phyloP scores from a whole-genome alignment of 148 eudicot species.

The Euryodendron excelsum region DNA sequence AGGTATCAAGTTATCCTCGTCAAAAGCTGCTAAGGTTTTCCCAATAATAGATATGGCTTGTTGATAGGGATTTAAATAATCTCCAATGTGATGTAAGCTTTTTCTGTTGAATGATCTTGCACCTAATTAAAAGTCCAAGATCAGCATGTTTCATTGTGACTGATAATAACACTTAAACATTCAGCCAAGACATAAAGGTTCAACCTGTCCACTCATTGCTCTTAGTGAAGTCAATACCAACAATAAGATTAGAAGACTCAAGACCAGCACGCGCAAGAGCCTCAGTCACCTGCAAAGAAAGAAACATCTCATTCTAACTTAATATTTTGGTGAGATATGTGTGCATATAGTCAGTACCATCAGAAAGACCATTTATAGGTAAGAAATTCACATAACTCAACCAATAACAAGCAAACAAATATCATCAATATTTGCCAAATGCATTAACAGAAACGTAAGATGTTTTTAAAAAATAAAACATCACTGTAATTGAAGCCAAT shows the following conservation, averaged over 20 bases:
- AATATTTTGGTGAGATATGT: no score
- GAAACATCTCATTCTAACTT: no score
- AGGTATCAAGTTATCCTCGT: slow-evolving; percentile 94
- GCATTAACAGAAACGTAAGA: no score
- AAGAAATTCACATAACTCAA: no score
- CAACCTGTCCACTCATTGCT: slow-evolving; percentile 99
- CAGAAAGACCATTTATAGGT: no score
- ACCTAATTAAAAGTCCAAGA: slow-evolving; percentile 46
- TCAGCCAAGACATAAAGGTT: not conserved
- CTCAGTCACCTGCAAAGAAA: slow-evolving; percentile 69
- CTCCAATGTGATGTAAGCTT: slow-evolving; percentile 86
- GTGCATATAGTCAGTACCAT: no score
- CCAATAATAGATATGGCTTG: slow-evolving; percentile 93
- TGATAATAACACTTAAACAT: not conserved
- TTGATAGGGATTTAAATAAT: slow-evolving; percentile 70
- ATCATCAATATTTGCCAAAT: no score
- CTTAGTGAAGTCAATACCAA: slow-evolving; percentile 94
- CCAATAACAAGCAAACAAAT: no score
- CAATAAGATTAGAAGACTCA: slow-evolving; percentile 93
- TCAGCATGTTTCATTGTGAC: slow-evolving; percentile 14
- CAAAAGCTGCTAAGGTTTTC: slow-evolving; percentile 81
- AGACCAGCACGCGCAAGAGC: slow-evolving; percentile 90
- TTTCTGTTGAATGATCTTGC: slow-evolving; percentile 59
- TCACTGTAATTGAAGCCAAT: not conserved
- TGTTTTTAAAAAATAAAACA: not conserved